phyloP scores from a whole-genome alignment of 2,329 filamentous ascomycete species.

The Penicillium frequentans region DNA sequence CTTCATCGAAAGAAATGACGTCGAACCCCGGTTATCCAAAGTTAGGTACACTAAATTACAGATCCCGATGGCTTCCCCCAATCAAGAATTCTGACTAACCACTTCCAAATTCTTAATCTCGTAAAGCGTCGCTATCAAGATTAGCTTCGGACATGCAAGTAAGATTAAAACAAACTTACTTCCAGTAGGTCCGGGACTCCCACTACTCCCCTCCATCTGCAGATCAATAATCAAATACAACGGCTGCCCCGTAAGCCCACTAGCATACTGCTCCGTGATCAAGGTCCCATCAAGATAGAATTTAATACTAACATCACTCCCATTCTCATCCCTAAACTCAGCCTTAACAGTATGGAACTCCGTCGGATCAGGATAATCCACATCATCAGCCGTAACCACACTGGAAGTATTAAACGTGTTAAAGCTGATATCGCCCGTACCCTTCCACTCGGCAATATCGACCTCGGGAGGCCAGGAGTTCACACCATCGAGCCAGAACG shows the following conservation, averaged over 20 bases:
- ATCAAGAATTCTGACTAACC: slow-evolving; percentile 5
- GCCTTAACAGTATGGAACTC: slow-evolving; percentile 54
- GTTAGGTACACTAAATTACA: too few relatives aligned
- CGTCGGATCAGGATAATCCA: slow-evolving; percentile 48
- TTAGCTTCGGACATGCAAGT: neutral
- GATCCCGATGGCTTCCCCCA: neutral
- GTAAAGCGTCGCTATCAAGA: slow-evolving; percentile 9
- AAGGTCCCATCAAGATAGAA: slow-evolving; percentile 56
- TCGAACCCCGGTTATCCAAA: too few relatives aligned
- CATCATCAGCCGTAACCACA: slow-evolving; percentile 49
- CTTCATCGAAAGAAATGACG: too few relatives aligned
- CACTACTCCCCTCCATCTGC: slow-evolving; percentile 26
- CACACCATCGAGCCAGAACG: slow-evolving; percentile 59
- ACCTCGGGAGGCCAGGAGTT: slow-evolving; percentile 60
- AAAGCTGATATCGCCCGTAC: slow-evolving; percentile 39
- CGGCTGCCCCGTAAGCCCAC: slow-evolving; percentile 50
- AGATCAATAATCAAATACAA: slow-evolving; percentile 34
- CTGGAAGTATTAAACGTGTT: slow-evolving; percentile 41
- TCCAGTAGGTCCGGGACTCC: slow-evolving; percentile 11
- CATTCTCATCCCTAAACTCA: slow-evolving; percentile 54
- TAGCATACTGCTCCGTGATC: slow-evolving; percentile 53
- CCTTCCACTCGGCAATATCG: slow-evolving; percentile 63
- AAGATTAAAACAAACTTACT: slow-evolving; percentile 5
- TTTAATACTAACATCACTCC: slow-evolving; percentile 52
- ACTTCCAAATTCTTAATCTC: slow-evolving; percentile 15